Percentiles rank a stretch among this genome's conserved stretches.
phyloP scores from a whole-genome alignment of 2,329 filamentous ascomycete genomes.

The Paecilomyces formosus region DNA sequence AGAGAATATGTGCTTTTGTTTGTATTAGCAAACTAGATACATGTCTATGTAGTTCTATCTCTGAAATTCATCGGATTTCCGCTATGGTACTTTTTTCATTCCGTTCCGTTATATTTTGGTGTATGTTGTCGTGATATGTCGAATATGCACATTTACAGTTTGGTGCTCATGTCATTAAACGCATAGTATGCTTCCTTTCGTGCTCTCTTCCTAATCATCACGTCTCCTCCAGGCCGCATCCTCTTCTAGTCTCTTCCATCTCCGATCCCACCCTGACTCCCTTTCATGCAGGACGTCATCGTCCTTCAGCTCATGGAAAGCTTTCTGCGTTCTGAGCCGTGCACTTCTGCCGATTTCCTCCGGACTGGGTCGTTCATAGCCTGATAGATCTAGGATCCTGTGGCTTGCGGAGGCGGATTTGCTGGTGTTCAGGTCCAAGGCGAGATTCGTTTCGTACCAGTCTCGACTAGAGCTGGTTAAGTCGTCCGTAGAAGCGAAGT shows the following conservation, averaged over 20 bases:
- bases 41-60: neutral
- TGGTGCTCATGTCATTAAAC: neutral
- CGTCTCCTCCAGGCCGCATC: slow-evolving; percentile 22
- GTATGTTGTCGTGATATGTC: no score
- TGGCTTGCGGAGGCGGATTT: slow-evolving; percentile 6
- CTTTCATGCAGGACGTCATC: slow-evolving; percentile 14
- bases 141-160: neutral
- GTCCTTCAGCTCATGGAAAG: slow-evolving; percentile 14
- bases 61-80: neutral
- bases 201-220: slow-evolving; percentile 3
- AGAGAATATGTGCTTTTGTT: neutral
- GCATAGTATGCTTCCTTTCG: neutral
- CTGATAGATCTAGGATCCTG: slow-evolving; percentile 30
- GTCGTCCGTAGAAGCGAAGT: slow-evolving; percentile 39
- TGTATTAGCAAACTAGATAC: neutral
- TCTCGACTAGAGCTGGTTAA: slow-evolving; percentile 18
- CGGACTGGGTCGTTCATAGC: slow-evolving; percentile 35
- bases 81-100: neutral
- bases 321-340: slow-evolving; percentile 27
- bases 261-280: slow-evolving; percentile 29
- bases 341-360: slow-evolving; percentile 23
- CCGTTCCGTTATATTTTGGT: no score
- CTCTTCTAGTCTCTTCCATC: slow-evolving; percentile 25
- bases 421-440: slow-evolving; percentile 13
- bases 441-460: slow-evolving; percentile 28